Evolutionary conservation across 345 rosid genomes (phyloP).

Genomic region (Hypericum perforatum): DNA sequence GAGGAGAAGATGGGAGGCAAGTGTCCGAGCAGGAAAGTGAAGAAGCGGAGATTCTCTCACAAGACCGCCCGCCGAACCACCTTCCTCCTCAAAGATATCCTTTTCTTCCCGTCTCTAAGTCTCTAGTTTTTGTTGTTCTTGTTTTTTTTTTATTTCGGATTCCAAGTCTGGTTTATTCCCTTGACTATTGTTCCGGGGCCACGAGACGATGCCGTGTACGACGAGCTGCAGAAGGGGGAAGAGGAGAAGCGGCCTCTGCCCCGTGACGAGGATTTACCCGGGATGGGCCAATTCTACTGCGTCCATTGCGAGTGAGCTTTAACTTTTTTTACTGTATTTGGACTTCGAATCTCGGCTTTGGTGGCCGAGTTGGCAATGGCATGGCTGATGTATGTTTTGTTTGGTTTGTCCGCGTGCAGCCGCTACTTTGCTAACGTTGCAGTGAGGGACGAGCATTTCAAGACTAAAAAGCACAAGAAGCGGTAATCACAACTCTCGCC

Average conservation of each 20-base stretch:
- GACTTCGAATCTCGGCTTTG: background rate
- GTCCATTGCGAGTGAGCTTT: conserved; percentile 64
- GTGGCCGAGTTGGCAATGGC: background rate
- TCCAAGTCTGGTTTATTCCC: background rate
- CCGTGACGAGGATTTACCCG: conserved; percentile 81
- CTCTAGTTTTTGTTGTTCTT: background rate
- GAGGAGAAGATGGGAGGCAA: conserved; percentile 19
- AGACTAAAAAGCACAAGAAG: conserved; percentile 84
- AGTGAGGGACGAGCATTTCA: conserved; percentile 76
- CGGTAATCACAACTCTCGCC: conserved; percentile 36
- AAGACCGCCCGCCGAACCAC: conserved; percentile 80
- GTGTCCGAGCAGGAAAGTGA: conserved; percentile 54
- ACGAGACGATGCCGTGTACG: conserved; percentile 83
- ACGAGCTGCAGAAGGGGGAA: conserved; percentile 62
- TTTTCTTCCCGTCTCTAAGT: conserved; percentile 8
- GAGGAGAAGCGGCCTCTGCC: conserved; percentile 42
- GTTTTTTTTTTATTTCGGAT: background rate
- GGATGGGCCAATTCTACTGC: conserved; percentile 98
- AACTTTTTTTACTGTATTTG: background rate
- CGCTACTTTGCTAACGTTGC: conserved; percentile 60
- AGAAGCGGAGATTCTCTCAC: conserved; percentile 91
- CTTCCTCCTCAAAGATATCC: conserved; percentile 79
- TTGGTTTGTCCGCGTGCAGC: conserved; percentile 30
- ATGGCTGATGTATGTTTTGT: no score
- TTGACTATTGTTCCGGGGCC: conserved; percentile 27